Base-by-base conservation (phyloP, 768 basidiomycete genomes). In the Phaeotremella skinneri region DNA sequence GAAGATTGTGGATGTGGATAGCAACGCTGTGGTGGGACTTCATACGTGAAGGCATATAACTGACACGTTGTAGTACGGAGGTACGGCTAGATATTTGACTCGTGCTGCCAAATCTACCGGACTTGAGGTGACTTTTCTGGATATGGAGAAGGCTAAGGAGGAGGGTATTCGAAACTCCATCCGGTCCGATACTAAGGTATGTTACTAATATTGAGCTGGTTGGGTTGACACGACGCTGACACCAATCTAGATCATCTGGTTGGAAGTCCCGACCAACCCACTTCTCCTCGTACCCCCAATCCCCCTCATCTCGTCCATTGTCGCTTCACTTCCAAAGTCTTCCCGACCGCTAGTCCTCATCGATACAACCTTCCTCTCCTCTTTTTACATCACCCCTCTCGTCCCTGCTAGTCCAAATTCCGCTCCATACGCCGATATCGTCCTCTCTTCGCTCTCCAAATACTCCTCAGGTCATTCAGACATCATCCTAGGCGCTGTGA, bases 401-500 rank as follows among this genome's bases (percentile, higher is more conserved):
- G 82, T 87, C 56, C 47, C 59, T 9, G 30, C 52, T 23, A 49
- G 31, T 4, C 57, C 49, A 2, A 45, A 49, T n/a, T 42, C 49
- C 1, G 84, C 26, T 85, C 72, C 78, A 17, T 77, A 80, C 16
- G 94, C 91, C 14, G 91, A 94, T 74, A 80, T 96, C 64, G 89
- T 91, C 65, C 61, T 91, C 3, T 91, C 96, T 23, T 71, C 69
- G 3, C 58, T 75, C 13, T 64, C 70, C 87, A 96, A 98, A 78
- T 96, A 94, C 79, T 81, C 94, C 71, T 90, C 91, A 72, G 94
- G 94, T 0, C 93, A 96, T 78, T 88, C 88, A 0, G 93, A 98
- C 74, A 89, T 94, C 73, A 81, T 96, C 68, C 89, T 92, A 83
- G 93, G 93, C 42, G 85, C 86, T 0, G 76, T 88, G 55, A 85